Evolutionary conservation across 1,284 basidiomycete genomes (phyloP).

Genomic region (Lentinula novae-zelandiae): DNA sequence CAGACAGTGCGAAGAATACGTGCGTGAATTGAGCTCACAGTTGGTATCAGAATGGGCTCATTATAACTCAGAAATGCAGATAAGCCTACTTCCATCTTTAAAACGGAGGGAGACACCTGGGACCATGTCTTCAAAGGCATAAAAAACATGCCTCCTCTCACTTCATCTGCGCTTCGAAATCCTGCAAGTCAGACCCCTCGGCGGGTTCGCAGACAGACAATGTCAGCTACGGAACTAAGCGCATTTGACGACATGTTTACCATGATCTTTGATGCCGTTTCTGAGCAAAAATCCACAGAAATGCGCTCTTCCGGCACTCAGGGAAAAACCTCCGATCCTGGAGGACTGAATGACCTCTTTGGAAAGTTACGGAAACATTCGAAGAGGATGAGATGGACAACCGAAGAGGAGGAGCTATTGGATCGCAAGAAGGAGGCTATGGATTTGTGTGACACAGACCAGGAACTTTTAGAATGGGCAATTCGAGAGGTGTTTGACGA

Average conservation of each 20-base stretch:
- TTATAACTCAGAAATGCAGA: not conserved
- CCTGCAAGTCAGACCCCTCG: constrained; percentile 21
- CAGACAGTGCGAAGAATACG: not conserved
- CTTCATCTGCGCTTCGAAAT: constrained; percentile 20
- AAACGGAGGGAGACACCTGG: constrained; percentile 42
- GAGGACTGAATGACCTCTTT: constrained; percentile 36
- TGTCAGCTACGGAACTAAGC: constrained; percentile 63
- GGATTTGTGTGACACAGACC: constrained; percentile 64
- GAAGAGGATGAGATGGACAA: constrained; percentile 47
- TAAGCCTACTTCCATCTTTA: constrained; percentile 31
- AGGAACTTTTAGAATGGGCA: constrained; percentile 76
- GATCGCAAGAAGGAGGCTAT: constrained; percentile 78
- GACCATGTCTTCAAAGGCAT: constrained; percentile 51
- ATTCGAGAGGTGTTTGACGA: constrained; percentile 65
- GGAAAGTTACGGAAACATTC: constrained; percentile 46
- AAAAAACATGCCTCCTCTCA: constrained; percentile 24
- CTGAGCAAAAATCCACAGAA: constrained; percentile 24
- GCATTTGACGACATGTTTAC: constrained; percentile 72
- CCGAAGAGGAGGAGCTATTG: constrained; percentile 52
- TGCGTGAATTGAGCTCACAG: not conserved
- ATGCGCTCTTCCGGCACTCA: constrained; percentile 23
- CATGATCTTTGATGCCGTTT: constrained; percentile 60
- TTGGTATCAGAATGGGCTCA: not conserved
- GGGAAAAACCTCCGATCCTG: constrained; percentile 5
- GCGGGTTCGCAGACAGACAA: constrained; percentile 46